Evolutionary conservation across 192 early-diverging fungal genomes (phyloP).

Genomic region (Pecoramyces ruminantium): DNA sequence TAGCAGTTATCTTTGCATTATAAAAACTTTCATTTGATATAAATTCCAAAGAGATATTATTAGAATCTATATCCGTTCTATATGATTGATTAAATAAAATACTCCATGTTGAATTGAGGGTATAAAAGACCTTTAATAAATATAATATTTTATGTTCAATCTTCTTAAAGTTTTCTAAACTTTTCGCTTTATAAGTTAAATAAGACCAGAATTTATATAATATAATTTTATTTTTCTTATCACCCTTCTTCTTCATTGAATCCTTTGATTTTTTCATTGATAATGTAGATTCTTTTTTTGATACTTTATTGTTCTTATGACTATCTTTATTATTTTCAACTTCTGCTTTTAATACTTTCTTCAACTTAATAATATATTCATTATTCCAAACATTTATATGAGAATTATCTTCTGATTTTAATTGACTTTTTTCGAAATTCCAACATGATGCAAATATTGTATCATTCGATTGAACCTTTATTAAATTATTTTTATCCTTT

Average conservation of each 20-base stretch:
- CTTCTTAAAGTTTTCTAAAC: background rate
- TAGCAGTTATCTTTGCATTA: conserved; percentile 71
- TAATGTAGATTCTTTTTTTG: background rate
- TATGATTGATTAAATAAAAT: background rate
- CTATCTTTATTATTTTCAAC: background rate
- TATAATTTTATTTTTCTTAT: background rate
- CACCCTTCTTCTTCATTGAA: background rate
- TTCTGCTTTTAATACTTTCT: background rate
- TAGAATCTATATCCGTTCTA: background rate
- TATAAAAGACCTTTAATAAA: background rate
- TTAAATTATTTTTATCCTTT: background rate
- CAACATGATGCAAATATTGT: background rate
- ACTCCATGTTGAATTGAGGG: background rate
- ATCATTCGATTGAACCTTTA: background rate
- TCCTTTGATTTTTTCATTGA: background rate
- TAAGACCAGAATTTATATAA: background rate
- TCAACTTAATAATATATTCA: background rate
- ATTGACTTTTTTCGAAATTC: background rate
- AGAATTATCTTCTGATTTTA: background rate
- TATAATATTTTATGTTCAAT: background rate
- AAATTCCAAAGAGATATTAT: background rate
- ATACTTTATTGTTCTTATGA: background rate
- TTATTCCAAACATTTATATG: background rate
- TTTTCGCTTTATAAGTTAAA: background rate
- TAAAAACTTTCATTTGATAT: conserved; percentile 24